Conservation (phyloP, 768 basidiomycete species). For the Tricholomella constricta region DNA sequence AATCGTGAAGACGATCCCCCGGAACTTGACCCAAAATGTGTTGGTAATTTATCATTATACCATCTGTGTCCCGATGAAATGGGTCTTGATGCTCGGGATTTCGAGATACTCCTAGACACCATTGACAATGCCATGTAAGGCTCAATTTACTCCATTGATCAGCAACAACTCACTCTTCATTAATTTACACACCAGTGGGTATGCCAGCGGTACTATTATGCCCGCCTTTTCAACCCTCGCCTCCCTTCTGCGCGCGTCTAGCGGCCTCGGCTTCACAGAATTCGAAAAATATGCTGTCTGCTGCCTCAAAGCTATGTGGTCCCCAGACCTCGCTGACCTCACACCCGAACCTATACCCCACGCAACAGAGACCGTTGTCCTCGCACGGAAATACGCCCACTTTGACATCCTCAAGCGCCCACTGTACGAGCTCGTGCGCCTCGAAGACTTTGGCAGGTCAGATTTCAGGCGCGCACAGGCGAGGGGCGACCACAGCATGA, state of each 20-base stretch:
- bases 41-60: slow-evolving; percentile 3
- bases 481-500: not conserved
- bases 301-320: slow-evolving; percentile 34
- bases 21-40: not conserved
- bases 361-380: slow-evolving; percentile 32
- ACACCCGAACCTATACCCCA: slow-evolving; percentile 16
- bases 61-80: not conserved
- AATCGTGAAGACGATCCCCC: slow-evolving; percentile 5
- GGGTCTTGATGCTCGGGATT: slow-evolving; percentile 27
- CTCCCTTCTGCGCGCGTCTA: slow-evolving; percentile 37
- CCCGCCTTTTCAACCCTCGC: slow-evolving; percentile 25
- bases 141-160: too few relatives aligned
- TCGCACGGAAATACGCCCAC: slow-evolving; percentile 32
- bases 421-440: slow-evolving; percentile 40
- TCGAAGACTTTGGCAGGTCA: slow-evolving; percentile 27
- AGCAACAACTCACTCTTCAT: not conserved
- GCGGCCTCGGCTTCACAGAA: slow-evolving; percentile 30
- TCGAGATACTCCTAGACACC: slow-evolving; percentile 30
- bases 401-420: slow-evolving; percentile 34
- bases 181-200: slow-evolving; percentile 18
- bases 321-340: slow-evolving; percentile 26
- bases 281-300: slow-evolving; percentile 31
- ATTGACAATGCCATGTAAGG: slow-evolving; percentile 35
- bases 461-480: not conserved
- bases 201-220: slow-evolving; percentile 6